Evolutionary conservation across 768 basidiomycete genomes (phyloP).

Genomic region (Pleurotus salmoneostramineus): DNA sequence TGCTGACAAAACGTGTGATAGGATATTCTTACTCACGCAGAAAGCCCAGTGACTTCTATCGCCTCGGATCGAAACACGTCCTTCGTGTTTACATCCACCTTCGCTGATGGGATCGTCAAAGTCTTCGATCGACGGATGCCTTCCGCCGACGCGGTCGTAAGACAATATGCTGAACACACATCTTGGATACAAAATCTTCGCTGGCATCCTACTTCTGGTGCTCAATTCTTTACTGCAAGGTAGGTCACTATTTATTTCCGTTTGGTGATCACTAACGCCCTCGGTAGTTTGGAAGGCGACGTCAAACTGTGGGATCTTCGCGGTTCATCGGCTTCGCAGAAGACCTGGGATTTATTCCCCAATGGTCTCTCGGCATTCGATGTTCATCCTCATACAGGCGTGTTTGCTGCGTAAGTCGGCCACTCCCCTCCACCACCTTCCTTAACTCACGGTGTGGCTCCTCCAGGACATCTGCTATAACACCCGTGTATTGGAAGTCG

Average conservation of each 20-base stretch:
- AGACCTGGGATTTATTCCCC: constrained; percentile 62
- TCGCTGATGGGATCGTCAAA: constrained; percentile 87
- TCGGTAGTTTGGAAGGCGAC: constrained; percentile 75
- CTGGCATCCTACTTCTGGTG: constrained; percentile 67
- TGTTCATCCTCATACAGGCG: constrained; percentile 75
- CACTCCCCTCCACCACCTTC: background rate
- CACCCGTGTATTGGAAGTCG: constrained; percentile 56
- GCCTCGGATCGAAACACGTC: constrained; percentile 72
- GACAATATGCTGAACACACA: constrained; percentile 69
- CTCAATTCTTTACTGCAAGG: constrained; percentile 86
- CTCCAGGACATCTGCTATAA: constrained; percentile 56
- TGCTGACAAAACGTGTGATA: constrained; percentile 23
- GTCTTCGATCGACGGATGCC: constrained; percentile 90
- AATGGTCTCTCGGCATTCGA: constrained; percentile 83
- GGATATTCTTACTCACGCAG: constrained; percentile 88
- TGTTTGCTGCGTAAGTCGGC: constrained; percentile 77
- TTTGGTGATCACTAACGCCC: constrained; percentile 2
- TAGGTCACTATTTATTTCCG: constrained; percentile 27
- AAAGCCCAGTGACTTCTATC: constrained; percentile 86
- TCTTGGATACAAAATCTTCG: constrained; percentile 91
- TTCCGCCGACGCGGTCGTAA: constrained; percentile 78
- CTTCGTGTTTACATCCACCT: constrained; percentile 83
- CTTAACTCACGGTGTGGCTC: constrained; percentile 7
- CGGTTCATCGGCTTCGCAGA: constrained; percentile 49
- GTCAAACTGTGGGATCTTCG: constrained; percentile 92